Evolutionary conservation across 345 rosid genomes (phyloP).

Genomic region (Brassica incana): DNA sequence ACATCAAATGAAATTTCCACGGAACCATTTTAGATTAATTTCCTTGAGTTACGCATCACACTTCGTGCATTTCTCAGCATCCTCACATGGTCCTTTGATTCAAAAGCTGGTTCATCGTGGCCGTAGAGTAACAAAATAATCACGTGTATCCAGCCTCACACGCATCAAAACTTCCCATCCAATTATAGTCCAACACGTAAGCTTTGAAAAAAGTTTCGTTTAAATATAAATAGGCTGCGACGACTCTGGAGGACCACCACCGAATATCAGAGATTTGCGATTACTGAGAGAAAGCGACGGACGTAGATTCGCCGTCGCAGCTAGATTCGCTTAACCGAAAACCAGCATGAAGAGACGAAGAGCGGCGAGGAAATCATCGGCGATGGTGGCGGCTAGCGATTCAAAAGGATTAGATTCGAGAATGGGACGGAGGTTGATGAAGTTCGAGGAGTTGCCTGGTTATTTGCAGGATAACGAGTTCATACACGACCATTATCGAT

Average conservation of each 20-base stretch:
- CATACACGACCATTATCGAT: conserved; percentile 77
- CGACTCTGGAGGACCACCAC: not conserved
- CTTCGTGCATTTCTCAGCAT: conserved; percentile 12
- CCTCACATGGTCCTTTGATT: not conserved
- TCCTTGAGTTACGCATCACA: conserved; percentile 7
- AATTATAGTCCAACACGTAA: not conserved
- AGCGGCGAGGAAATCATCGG: conserved; percentile 19
- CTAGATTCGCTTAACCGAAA: not conserved
- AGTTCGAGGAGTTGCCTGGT: conserved; percentile 70
- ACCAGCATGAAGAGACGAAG: conserved; percentile 25
- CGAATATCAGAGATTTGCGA: not conserved
- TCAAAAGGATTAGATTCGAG: conserved; percentile 1
- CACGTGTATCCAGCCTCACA: conserved; percentile 13
- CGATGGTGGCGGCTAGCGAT: conserved; percentile 11
- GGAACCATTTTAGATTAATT: not conserved
- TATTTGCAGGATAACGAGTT: conserved; percentile 84
- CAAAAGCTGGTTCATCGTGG: not conserved
- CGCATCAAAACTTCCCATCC: not conserved
- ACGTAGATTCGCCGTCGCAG: conserved; percentile 10
- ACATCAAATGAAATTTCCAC: not conserved
- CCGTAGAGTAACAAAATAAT: not conserved
- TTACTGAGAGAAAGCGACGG: conserved; percentile 11
- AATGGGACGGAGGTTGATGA: conserved; percentile 51
- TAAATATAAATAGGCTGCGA: conserved; percentile 8
- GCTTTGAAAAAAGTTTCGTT: not conserved